Percentiles rank a stretch among this genome's conserved stretches.
Evolutionary conservation across 1,284 basidiomycete genomes (phyloP).

Genomic region (Moesziomyces aphidis): DNA sequence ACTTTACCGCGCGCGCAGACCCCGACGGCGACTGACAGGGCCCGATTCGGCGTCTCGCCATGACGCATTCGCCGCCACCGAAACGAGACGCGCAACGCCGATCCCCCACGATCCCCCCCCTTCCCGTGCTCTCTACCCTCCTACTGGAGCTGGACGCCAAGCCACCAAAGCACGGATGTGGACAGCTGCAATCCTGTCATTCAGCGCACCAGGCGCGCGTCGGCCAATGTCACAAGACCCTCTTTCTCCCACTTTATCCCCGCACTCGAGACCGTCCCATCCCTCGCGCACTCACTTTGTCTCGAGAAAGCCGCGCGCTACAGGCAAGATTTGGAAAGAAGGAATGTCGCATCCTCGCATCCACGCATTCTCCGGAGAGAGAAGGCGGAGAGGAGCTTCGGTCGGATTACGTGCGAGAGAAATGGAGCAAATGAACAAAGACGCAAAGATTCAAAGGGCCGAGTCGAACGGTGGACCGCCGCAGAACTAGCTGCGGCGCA

Average conservation of each 20-base stretch:
- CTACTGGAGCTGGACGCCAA: too few relatives aligned
- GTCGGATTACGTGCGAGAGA: background rate
- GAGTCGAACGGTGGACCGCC: too few relatives aligned
- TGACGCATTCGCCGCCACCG: too few relatives aligned
- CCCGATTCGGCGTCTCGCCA: too few relatives aligned
- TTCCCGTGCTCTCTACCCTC: too few relatives aligned
- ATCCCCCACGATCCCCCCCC: too few relatives aligned
- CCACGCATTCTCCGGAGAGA: background rate
- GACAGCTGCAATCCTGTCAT: background rate
- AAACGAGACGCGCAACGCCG: too few relatives aligned
- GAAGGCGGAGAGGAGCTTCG: background rate
- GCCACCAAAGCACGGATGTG: too few relatives aligned
- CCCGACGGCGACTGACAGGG: too few relatives aligned
- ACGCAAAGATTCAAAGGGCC: background rate
- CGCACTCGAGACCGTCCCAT: background rate
- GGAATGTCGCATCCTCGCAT: background rate
- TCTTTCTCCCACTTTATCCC: background rate
- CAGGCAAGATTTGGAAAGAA: background rate
- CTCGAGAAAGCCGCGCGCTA: background rate
- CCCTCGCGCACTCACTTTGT: too few relatives aligned
- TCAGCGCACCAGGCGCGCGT: background rate
- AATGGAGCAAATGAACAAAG: background rate
- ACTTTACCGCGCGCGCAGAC: too few relatives aligned
- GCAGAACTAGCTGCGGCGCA: background rate
- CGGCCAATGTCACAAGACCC: slow-evolving; percentile 23